Conservation (phyloP, 1,284 basidiomycete genomes). For the Ceratobasidium sp. region DNA sequence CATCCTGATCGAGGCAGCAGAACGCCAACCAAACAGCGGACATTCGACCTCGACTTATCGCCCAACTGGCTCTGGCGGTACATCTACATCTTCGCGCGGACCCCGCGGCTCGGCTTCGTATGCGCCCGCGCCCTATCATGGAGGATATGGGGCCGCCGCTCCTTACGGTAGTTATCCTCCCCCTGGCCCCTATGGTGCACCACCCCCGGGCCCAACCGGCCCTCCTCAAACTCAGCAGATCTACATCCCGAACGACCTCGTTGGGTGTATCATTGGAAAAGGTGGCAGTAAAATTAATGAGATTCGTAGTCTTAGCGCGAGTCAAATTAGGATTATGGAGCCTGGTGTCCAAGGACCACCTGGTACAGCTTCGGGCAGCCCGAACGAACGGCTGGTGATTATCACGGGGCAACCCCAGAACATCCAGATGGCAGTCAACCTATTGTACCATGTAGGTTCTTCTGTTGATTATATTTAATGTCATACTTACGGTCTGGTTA, state of each 20-base stretch:
- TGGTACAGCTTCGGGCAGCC: conserved; percentile 68
- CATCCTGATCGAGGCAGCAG: conserved; percentile 94
- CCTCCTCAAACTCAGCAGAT: conserved; percentile 97
- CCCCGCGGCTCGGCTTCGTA: conserved; percentile 59
- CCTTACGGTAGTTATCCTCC: conserved; percentile 50
- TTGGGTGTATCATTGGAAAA: conserved; percentile 98
- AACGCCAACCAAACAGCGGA: conserved; percentile 66
- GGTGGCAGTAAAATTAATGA: conserved; percentile 99
- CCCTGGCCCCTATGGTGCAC: conserved; percentile 52
- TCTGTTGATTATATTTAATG: conserved; percentile 2
- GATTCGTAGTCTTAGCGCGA: conserved; percentile 92
- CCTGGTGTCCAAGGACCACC: conserved; percentile 77
- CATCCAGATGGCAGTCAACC: conserved; percentile 95
- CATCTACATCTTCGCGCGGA: conserved; percentile 39
- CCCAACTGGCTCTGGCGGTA: conserved; percentile 55
- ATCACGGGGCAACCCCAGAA: conserved; percentile 94
- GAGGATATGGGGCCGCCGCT: conserved; percentile 30
- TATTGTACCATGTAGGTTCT: conserved; percentile 61
- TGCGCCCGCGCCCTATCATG: conserved; percentile 60
- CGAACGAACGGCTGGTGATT: conserved; percentile 89
- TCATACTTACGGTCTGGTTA: conserved; percentile 36
- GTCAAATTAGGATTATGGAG: conserved; percentile 99
- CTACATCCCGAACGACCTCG: conserved; percentile 97
- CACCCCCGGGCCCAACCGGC: conserved; percentile 56
- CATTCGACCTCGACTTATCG: conserved; percentile 55